Evolutionary conservation across 2,329 filamentous ascomycete species (phyloP).

Genomic region (Tetracladium maxilliforme): DNA sequence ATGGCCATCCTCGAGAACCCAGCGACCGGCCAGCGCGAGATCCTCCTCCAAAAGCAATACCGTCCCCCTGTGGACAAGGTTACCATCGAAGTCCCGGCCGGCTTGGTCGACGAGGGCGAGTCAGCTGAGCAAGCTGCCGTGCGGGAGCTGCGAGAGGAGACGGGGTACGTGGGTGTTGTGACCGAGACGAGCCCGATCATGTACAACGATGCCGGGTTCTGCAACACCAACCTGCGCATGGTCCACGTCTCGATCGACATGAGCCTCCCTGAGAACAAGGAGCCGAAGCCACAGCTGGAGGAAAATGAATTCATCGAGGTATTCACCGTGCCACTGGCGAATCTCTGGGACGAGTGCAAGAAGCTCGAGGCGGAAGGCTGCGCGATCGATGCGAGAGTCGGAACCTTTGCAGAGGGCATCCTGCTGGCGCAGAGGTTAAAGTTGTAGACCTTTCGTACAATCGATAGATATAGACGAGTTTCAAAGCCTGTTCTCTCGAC

Average conservation of each 20-base stretch:
- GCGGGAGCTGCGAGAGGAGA: constrained; percentile 51
- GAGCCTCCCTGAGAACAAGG: constrained; percentile 24
- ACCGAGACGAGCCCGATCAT: constrained; percentile 48
- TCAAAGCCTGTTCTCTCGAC: constrained; percentile 27
- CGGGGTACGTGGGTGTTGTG: constrained; percentile 43
- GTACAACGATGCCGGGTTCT: constrained; percentile 51
- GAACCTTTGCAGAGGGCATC: constrained; percentile 21
- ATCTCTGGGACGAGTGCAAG: constrained; percentile 27
- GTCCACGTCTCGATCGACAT: constrained; percentile 32
- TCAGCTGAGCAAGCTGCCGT: constrained; percentile 45
- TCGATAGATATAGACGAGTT: no score
- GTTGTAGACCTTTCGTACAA: constrained; percentile 6
- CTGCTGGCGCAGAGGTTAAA: constrained; percentile 19
- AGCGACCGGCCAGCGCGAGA: constrained; percentile 28
- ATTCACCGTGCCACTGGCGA: constrained; percentile 27
- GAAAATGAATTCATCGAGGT: constrained; percentile 37
- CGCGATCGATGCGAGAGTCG: constrained; percentile 22
- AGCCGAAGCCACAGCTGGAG: constrained; percentile 28
- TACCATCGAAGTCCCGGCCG: constrained; percentile 50
- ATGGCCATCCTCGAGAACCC: constrained; percentile 50
- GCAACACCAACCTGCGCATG: constrained; percentile 48
- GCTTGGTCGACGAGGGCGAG: constrained; percentile 47
- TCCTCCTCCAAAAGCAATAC: constrained; percentile 54
- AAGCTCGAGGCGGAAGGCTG: constrained; percentile 23
- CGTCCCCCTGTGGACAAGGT: constrained; percentile 44